Base-by-base conservation (phyloP, 208 protist species). In the Acanthamoeba castellanii region DNA sequence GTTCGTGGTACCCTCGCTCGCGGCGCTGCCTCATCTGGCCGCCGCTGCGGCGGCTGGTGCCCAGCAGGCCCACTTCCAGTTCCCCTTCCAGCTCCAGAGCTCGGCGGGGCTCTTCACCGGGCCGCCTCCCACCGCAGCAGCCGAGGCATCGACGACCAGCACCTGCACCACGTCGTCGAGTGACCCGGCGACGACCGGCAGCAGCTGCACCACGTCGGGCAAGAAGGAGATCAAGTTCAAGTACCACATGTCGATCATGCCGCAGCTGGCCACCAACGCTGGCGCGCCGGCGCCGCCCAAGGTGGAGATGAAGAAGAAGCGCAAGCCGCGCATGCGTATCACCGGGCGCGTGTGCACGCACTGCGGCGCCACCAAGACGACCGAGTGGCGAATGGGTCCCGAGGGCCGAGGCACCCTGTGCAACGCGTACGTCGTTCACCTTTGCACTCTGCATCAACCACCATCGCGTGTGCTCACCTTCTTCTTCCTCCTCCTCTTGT, bases 171-270 rank as follows among this genome's bases (percentile, higher is more conserved):
- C 32, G 66, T 2, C n/a, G n/a, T 74, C 66, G 66, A 74, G 16
- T 16, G 66, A 68, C 16, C 13, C 34, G 25, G 37, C 70, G 25
- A 1, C 13, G 34, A n/a, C 1, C 34, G 76, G 34, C 37, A 22
- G 9, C 52, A 22, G 16, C 16, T 57, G 16, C 8, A 3, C 66
- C 25, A 0, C 27, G 11, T 74, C 25, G 66, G 37, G 70, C 47
- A 85, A 57, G 47, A 85, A 85, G 76, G 76, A 50, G 45, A 59
- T 85, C 45, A 85, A 85, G 76, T 85, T 85, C 76, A 85, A 85
- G 76, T 85, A 85, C 47, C 76, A 85, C 76, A 85, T 85, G 76
- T 85, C 76, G 5, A 27, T 85, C 76, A 85, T 85, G 76, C 76
- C 76, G 14, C 76, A 85, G 30, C 76, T 85, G 14, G 76, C 76